Conservation (phyloP, 306 rosid species). For the Benincasa hispida region DNA sequence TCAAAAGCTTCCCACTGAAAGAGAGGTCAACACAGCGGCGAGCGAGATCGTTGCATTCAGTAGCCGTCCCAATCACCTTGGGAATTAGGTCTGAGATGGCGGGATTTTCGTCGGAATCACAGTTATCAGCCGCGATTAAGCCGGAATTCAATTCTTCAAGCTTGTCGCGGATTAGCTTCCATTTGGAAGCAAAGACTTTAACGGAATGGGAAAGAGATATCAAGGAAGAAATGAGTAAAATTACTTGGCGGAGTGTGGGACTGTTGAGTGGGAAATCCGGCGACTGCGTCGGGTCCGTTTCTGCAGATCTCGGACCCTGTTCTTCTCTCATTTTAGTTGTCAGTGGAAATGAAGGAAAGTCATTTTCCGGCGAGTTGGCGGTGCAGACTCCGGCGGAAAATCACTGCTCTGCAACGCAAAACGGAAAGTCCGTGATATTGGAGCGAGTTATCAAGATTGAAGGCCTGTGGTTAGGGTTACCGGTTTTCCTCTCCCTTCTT, state of each 20-base stretch:
- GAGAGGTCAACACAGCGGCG: slow-evolving; percentile 68
- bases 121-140: slow-evolving; percentile 43
- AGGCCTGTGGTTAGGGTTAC: slow-evolving; percentile 3
- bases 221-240: slow-evolving; percentile 34
- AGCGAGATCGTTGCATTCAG: slow-evolving; percentile 54
- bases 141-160: slow-evolving; percentile 56
- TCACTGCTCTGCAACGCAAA: background rate
- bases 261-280: slow-evolving; percentile 20
- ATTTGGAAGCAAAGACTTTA: slow-evolving; percentile 62
- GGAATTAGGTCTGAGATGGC: slow-evolving; percentile 28
- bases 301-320: slow-evolving; percentile 13
- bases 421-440: background rate
- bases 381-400: background rate
- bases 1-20: slow-evolving; percentile 78
- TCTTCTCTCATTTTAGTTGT: slow-evolving; percentile 37
- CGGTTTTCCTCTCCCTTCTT: background rate
- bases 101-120: slow-evolving; percentile 34
- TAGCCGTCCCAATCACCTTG: slow-evolving; percentile 19
- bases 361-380: slow-evolving; percentile 23
- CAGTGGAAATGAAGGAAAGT: slow-evolving; percentile 17
- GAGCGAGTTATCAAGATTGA: slow-evolving; percentile 1
- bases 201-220: slow-evolving; percentile 51
- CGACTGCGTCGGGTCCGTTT: slow-evolving; percentile 6
- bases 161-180: slow-evolving; percentile 51
- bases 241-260: slow-evolving; percentile 27